phyloP scores from a whole-genome alignment of 495 filamentous ascomycete species.

The Parathielavia hyrcaniae region DNA sequence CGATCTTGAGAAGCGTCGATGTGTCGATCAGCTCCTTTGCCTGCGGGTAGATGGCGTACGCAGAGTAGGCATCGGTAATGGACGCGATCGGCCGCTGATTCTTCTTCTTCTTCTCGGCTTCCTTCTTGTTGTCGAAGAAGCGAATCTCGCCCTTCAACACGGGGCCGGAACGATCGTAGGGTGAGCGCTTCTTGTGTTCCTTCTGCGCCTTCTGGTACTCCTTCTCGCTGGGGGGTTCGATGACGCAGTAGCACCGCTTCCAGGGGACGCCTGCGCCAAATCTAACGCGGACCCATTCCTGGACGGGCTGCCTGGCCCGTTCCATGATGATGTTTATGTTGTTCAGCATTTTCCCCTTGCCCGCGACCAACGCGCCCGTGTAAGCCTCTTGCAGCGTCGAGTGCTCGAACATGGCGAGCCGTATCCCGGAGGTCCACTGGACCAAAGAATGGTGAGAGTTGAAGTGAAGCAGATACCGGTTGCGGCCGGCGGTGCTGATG shows the following conservation, averaged over 20 bases:
- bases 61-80: constrained; percentile 82
- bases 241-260: constrained; percentile 94
- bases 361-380: constrained; percentile 89
- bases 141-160: constrained; percentile 79
- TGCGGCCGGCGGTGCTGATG: constrained; percentile 89
- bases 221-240: constrained; percentile 88
- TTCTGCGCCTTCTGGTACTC: constrained; percentile 78
- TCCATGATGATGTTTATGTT: constrained; percentile 83
- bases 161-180: constrained; percentile 65
- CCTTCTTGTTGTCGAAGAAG: constrained; percentile 74
- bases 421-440: constrained; percentile 94
- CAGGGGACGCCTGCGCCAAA: constrained; percentile 96
- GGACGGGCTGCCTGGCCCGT: constrained; percentile 62
- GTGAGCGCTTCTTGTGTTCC: constrained; percentile 72
- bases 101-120: constrained; percentile 85
- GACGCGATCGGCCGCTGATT: constrained; percentile 73
- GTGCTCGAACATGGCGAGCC: constrained; percentile 92
- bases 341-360: constrained; percentile 83
- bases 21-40: constrained; percentile 87
- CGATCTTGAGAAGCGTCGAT: constrained; percentile 89
- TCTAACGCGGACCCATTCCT: constrained; percentile 92
- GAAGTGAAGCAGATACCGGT: constrained; percentile 93
- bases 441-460: constrained; percentile 87
- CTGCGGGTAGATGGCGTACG: constrained; percentile 93
- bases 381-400: constrained; percentile 92